Evolutionary conservation across 2,329 filamentous ascomycete genomes (phyloP), one percentile per base, ranked within the genome.

Genomic region (Lanzia echinophila): DNA sequence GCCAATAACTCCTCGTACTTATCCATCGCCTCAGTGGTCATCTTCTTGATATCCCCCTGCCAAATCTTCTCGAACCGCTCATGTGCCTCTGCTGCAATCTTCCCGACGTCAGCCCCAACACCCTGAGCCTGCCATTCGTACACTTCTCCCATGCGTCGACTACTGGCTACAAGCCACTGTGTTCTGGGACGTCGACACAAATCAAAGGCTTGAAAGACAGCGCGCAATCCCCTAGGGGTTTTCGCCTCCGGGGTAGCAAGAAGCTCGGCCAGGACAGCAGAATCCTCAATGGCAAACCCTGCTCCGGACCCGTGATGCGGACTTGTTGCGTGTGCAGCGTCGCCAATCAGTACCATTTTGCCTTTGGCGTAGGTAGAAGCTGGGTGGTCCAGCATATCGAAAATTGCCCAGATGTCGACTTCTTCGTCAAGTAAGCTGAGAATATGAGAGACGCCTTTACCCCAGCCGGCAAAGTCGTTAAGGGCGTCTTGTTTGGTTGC

Each of bases 261-360:
- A 0, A 83, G 63, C 3, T 73, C 70, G 0, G 73, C 71, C 1
- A 76, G 62, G 2, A 75, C 67, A 17, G 78, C 68, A 1, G 73
- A 73, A 57, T 82, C 79, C 63, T 82, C 79, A 51, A 82, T 71
- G 17, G 77, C 79, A 61, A 76, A 73, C 2, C 78, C 75, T 0
- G 79, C 79, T 2, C 79, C 79, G 0, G 78, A 74, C 15, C 79
- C 79, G 17, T 79, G 75, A 63, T 81, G 76, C 1, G 79, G 79
- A 0, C 74, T 75, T 0, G 70, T 67, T 0, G 79, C 78, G 56
- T 83, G 79, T 3, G 79, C 80, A 0, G 79, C 78, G 58, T 83
- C 79, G 8, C 79, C 79, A 0, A 77, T 69, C 3, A 82, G 58
- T 36, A 74, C 75, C 0, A 80, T 63, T 2, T 68, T 64, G 1